A percentile compares a stretch with the other conserved stretches of the same genome.
Conservation (phyloP, 129 eudicot species). For the Gnaphalium uliginosum region DNA sequence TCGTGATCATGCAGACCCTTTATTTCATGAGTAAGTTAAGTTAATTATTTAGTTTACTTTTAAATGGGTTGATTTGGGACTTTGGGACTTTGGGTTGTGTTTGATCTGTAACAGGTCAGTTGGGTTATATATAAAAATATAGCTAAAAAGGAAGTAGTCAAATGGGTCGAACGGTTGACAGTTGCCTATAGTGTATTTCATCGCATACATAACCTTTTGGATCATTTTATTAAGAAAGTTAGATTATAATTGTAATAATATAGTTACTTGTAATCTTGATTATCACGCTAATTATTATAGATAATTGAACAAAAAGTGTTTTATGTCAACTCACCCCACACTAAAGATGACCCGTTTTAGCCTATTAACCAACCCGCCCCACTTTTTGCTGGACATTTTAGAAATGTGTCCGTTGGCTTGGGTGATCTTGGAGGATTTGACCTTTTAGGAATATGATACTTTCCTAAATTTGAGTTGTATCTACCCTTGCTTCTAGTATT, state of each 20-base stretch:
- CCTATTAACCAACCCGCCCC: not conserved
- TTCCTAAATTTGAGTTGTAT: not conserved
- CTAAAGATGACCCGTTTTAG: not conserved
- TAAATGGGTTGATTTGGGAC: not conserved
- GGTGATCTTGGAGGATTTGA: not conserved
- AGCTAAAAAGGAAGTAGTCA: not conserved
- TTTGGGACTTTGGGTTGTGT: not conserved
- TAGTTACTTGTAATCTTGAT: not conserved
- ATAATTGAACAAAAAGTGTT: not conserved
- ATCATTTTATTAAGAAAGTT: not conserved
- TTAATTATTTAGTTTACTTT: not conserved
- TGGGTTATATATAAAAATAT: not conserved
- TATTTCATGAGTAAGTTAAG: slow-evolving; percentile 83
- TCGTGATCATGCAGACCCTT: slow-evolving; percentile 94
- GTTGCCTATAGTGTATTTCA: not conserved
- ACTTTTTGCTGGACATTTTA: not conserved
- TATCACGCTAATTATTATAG: not conserved
- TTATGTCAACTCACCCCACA: not conserved
- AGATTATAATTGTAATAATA: too few species aligned
- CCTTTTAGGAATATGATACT: not conserved
- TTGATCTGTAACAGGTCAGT: not conserved
- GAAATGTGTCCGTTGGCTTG: not conserved
- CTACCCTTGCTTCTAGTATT: not conserved
- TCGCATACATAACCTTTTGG: not conserved
- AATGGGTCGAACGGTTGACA: not conserved